Percentiles rank a stretch among this genome's conserved stretches.
Evolutionary conservation across 2,329 filamentous ascomycete species (phyloP).

Genomic region (Pseudogymnoascus sp.): DNA sequence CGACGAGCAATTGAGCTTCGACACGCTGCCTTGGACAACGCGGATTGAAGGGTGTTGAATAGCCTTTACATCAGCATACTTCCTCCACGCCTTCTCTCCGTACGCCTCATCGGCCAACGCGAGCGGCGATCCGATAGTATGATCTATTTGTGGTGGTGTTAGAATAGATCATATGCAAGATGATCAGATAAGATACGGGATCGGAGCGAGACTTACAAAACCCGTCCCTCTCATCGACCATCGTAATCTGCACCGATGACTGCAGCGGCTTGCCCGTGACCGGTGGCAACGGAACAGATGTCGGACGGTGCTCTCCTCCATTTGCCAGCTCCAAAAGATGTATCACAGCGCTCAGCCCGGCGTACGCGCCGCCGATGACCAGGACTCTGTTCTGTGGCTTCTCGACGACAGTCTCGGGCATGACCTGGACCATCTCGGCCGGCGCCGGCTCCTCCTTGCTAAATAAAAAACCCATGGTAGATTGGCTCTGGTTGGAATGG

Average conservation of each 20-base stretch:
- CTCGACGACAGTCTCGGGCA: constrained; percentile 9
- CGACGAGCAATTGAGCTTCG: constrained; percentile 48
- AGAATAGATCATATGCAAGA: neutral
- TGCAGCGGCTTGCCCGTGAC: constrained; percentile 30
- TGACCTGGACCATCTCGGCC: constrained; percentile 17
- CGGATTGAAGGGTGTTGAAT: constrained; percentile 55
- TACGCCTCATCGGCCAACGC: constrained; percentile 58
- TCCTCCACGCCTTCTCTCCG: constrained; percentile 62
- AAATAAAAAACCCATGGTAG: constrained; percentile 4
- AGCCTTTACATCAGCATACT: constrained; percentile 58
- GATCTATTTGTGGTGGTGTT: constrained; percentile 42
- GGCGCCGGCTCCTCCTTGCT: constrained; percentile 18
- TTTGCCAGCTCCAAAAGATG: constrained; percentile 61
- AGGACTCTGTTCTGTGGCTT: constrained; percentile 41
- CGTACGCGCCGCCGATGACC: constrained; percentile 64
- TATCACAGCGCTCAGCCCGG: constrained; percentile 58
- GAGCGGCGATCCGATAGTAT: constrained; percentile 68
- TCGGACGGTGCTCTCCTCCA: constrained; percentile 35
- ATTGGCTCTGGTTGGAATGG: neutral
- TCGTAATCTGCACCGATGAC: constrained; percentile 59
- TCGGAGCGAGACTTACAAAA: constrained; percentile 51
- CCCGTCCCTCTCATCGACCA: constrained; percentile 76
- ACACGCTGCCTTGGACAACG: constrained; percentile 59
- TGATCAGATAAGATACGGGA: neutral
- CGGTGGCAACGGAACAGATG: constrained; percentile 3